These are phyloP conservation scores for Austroboletus novae-zelandiae DNA, from an alignment of 1,284 basidiomycete genomes.

Conservation along the genomic window DNA sequence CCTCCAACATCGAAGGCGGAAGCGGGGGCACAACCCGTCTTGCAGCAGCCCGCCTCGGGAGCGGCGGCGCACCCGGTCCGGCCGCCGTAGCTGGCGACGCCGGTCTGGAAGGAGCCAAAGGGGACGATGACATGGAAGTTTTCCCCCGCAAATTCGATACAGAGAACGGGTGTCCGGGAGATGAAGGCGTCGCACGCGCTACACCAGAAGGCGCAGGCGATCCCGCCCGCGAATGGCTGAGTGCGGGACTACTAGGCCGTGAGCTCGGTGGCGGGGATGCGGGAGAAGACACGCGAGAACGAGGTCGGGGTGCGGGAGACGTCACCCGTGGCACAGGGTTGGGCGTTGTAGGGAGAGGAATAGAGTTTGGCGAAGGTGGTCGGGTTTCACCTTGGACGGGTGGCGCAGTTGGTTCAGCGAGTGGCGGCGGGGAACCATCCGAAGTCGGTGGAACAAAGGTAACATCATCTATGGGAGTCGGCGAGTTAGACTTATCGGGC, in stretches of 20 bases:
- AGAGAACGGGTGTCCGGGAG: constrained; percentile 3
- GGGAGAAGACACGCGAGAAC: constrained; percentile 25
- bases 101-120: constrained; percentile 18
- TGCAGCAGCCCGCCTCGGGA: constrained; percentile 30
- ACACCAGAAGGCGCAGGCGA: constrained; percentile 16
- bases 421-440: not conserved
- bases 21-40: constrained; percentile 15
- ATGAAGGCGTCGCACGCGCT: constrained; percentile 16
- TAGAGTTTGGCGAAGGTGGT: constrained; percentile 13
- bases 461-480: constrained; percentile 15
- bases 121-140: constrained; percentile 16
- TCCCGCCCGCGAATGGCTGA: constrained; percentile 24
- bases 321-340: constrained; percentile 11
- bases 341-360: constrained; percentile 27
- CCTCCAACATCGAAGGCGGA: constrained; percentile 13
- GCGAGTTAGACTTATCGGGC: not conserved
- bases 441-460: constrained; percentile 11
- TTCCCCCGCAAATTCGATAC: constrained; percentile 20
- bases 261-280: constrained; percentile 22
- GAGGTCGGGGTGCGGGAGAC: constrained; percentile 22
- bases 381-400: constrained; percentile 5
- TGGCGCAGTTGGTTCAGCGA: constrained; percentile 1
- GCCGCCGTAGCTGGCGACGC: constrained; percentile 18
- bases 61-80: constrained; percentile 20
- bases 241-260: constrained; percentile 23